Conservation (phyloP, 441 rosid species). For the Euphorbia schlechtendalii region DNA sequence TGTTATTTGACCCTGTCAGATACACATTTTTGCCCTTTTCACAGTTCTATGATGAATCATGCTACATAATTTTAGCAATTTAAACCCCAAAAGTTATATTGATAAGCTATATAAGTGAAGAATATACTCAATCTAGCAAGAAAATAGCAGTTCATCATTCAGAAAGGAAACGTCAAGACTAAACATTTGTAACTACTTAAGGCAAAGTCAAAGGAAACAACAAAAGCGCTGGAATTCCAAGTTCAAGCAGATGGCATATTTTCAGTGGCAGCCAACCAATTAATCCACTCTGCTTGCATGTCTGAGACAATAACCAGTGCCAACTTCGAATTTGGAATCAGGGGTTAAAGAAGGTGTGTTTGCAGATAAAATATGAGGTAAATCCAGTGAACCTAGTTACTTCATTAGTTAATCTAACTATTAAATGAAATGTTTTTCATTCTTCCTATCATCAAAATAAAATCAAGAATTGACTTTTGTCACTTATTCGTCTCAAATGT, state of each 20-base stretch:
- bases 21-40: neutral
- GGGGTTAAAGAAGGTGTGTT: neutral
- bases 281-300: too few relatives aligned
- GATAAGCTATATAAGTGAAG: neutral
- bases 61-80: neutral
- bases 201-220: neutral
- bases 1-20: too few relatives aligned
- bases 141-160: neutral
- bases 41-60: neutral
- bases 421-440: neutral
- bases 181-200: neutral
- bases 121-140: neutral
- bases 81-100: neutral
- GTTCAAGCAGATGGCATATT: too few relatives aligned
- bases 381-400: neutral
- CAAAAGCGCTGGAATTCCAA: too few relatives aligned
- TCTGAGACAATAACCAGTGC: neutral
- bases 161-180: neutral
- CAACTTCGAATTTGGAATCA: neutral
- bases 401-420: neutral
- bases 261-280: too few relatives aligned
- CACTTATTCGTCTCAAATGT: neutral
- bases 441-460: neutral
- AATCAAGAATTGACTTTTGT: neutral
- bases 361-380: neutral